Base-by-base conservation (phyloP, 208 protist genomes). In the Wallacemonas sp. region DNA sequence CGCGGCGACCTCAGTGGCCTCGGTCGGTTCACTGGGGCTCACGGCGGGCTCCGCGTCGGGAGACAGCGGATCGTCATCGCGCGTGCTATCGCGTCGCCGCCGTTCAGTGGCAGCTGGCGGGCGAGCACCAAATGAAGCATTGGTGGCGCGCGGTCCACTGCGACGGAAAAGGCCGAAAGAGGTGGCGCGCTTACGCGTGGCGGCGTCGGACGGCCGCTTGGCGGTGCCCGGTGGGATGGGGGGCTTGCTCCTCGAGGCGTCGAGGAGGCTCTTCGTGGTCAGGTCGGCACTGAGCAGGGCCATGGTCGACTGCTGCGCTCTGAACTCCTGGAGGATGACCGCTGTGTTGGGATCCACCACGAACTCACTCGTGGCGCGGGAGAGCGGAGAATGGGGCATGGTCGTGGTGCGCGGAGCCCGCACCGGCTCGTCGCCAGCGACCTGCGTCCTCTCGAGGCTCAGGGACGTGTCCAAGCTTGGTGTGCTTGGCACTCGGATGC, bases 291-390 rank as follows among this genome's bases (percentile, higher is more conserved):
- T 60, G 21, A 78, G 67, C 1, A 78, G 39, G 11, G 67, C 76
- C 21, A 71, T 57, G 19, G 76, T 72, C 2, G 76, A 81, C 47
- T 70, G 64, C 16, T 61, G 70, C 2, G 58, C 70, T 44, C 63
- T 19, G 21, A 66, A 39, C 57, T 76, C 65, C 19, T 56, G 58
- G 4, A 72, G 43, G 43, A 48, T 48, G 9, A 43, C 60, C 0
- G 60, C 60, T 19, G 41, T 48, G 30, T 65, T 65, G 12, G 52
- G 52, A n/a, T 58, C 52, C 30, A 58, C 32, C 11, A 58, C 32
- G 19, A 58, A 58, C 19, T 58, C 52, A 21, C 52, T 58, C 16
- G 32, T 21, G 3, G 26, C 43, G n/a, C 36, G 43, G 38, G 60
- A 39, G 27, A 52, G 60, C 2, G 57, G 60, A 4, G 36, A 65